Conservation (phyloP, 176 grass and related monocot species). For the Olyra latifolia region DNA sequence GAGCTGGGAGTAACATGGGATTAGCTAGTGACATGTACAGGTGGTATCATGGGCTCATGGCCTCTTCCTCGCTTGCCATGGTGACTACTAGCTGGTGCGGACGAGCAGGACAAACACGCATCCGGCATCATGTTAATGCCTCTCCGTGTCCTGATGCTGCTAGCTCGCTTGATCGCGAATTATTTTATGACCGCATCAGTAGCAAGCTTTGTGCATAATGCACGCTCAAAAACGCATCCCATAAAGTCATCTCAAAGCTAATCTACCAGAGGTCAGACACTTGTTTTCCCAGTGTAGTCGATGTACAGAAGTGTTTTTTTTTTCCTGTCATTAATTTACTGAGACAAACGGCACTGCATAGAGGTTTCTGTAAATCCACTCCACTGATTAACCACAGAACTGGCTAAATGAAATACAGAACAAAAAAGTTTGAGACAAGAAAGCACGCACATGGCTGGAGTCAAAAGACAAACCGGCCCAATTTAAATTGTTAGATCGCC, state of each 20-base stretch:
- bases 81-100: not conserved
- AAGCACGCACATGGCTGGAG: conserved; percentile 19
- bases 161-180: conserved; percentile 9
- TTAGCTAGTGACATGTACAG: conserved; percentile 10
- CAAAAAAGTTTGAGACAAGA: not conserved
- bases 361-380: not conserved
- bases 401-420: too few species aligned
- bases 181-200: conserved; percentile 28
- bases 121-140: conserved; percentile 13
- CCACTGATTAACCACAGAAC: not conserved
- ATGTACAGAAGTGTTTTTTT: too few species aligned
- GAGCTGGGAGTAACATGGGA: conserved; percentile 40
- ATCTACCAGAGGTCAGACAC: not conserved
- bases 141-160: not conserved
- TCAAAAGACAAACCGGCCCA: conserved; percentile 8
- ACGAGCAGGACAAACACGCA: not conserved
- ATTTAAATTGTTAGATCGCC: conserved; percentile 14
- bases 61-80: not conserved
- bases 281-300: not conserved
- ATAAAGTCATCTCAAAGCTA: not conserved
- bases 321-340: too few species aligned
- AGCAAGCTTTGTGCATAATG: not conserved
- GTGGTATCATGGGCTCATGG: not conserved
- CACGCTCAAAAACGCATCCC: not conserved
- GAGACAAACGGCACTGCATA: not conserved